Evolutionary conservation across 257 asterid genomes (phyloP), one percentile per base, ranked within the genome.

Genomic region (Primulina huaijiensis): DNA sequence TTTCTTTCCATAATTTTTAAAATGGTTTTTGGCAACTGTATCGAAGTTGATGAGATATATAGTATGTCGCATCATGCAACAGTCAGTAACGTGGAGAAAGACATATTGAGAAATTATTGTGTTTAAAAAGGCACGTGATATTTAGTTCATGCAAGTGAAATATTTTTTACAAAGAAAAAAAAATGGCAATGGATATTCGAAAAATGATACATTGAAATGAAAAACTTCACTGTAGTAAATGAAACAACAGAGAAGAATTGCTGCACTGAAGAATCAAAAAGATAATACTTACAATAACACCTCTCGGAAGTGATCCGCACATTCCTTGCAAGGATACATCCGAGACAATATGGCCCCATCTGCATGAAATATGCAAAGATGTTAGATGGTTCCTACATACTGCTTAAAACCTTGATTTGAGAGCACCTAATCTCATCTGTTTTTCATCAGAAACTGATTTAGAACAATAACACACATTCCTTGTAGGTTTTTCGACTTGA

Each of bases 291-390:
- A 92, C 97, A 88, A 86, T 78, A 93, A 62, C 69, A 93, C 91
- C 72, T 90, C 96, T 88, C 85, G 85, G 73, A 93, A 93, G 86
- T 93, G 99, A 85, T 93, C 96, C 31, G 99, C 99, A 66, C 99
- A 93, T 68, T 93, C 97, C 78, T 81, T 78, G 70, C 99, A 93
- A 43, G 53, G 53, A 43, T 43, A 43, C 53, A 43, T 43, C 53
- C 53, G 53, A 43, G 53, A 43, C n/a, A 43, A 14, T 82, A 93
- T 90, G 34, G 88, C 82, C 96, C 82, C 96, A 93, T 90, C 99
- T 92, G 90, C 84, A 69, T 14, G 30, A 53, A 57, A 77, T 66
- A 71, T 37, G 68, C 23, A 70, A 66, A 65, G 31, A 34, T 3
- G 65, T 77, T 37, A 78, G 60, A 80, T 30, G 19, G 66, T 64